Evolutionary conservation across 768 basidiomycete species (phyloP).

Genomic region (Pluteus cervinus): DNA sequence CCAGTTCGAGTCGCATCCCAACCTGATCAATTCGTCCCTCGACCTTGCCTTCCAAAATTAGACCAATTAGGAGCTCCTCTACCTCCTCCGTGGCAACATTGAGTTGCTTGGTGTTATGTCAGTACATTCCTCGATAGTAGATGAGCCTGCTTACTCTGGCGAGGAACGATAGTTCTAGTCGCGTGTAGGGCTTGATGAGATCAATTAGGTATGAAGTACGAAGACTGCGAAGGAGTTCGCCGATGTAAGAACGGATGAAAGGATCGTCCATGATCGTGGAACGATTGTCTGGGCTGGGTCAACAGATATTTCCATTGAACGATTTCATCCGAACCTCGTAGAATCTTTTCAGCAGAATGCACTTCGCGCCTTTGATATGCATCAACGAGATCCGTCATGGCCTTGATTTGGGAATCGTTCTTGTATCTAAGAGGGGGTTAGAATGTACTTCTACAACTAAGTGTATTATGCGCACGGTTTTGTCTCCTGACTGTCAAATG

Average conservation of each 20-base stretch:
- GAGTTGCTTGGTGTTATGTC: constrained; percentile 66
- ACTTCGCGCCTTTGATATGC: constrained; percentile 97
- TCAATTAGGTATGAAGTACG: constrained; percentile 97
- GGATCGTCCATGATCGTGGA: constrained; percentile 94
- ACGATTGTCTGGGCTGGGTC: constrained; percentile 83
- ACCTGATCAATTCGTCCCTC: constrained; percentile 97
- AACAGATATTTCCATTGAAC: not conserved
- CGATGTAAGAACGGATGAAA: constrained; percentile 95
- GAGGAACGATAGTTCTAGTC: constrained; percentile 88
- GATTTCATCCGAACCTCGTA: constrained; percentile 53
- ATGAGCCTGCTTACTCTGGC: constrained; percentile 57
- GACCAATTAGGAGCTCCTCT: constrained; percentile 86
- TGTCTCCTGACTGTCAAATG: constrained; percentile 98
- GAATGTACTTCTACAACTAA: not conserved
- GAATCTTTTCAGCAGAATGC: constrained; percentile 93
- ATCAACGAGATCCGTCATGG: constrained; percentile 96
- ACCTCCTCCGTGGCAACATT: constrained; percentile 91
- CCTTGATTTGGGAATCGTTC: constrained; percentile 91
- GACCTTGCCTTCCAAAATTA: constrained; percentile 96
- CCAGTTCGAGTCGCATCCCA: constrained; percentile 85
- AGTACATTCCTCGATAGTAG: not conserved
- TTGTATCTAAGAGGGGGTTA: constrained; percentile 62
- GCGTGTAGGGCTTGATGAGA: constrained; percentile 95
- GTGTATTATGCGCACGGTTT: constrained; percentile 75
- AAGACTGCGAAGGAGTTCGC: constrained; percentile 89